Conservation (phyloP, 208 protist genomes). For the Crithidia thermophila region DNA sequence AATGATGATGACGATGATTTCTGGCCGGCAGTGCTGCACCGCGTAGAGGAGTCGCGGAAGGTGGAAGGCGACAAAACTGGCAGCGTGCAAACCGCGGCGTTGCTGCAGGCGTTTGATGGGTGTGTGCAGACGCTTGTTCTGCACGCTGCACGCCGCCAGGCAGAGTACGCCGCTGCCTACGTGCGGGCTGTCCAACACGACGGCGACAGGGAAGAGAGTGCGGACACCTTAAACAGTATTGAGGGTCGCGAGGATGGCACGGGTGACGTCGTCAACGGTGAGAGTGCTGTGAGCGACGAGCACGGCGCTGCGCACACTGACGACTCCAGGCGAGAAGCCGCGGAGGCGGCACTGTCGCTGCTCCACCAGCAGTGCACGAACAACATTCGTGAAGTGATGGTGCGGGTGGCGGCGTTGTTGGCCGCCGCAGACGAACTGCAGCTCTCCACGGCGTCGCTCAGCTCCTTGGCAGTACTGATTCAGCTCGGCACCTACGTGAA, state of each 20-base stretch:
- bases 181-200: constrained; percentile 10
- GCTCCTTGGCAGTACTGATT: background rate
- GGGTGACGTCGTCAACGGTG: too few relatives aligned
- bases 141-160: constrained; percentile 4
- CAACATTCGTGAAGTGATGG: background rate
- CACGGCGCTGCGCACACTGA: background rate
- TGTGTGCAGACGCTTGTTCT: constrained; percentile 17
- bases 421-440: background rate
- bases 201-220: background rate
- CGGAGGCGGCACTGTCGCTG: constrained; percentile 8
- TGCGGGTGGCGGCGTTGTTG: constrained; percentile 1
- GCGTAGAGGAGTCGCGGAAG: too few relatives aligned
- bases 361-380: background rate
- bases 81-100: background rate
- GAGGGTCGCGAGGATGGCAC: background rate
- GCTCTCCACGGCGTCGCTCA: constrained; percentile 9
- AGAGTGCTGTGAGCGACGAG: background rate
- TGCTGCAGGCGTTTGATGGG: constrained; percentile 3
- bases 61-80: too few relatives aligned
- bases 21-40: too few relatives aligned
- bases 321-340: constrained; percentile 1
- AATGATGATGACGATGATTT: too few relatives aligned
- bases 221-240: background rate
- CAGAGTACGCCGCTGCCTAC: constrained; percentile 10
- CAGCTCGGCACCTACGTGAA: constrained; percentile 8